Conservation (phyloP, 1,284 basidiomycete species). For the Erythrobasidium hasegawianum region DNA sequence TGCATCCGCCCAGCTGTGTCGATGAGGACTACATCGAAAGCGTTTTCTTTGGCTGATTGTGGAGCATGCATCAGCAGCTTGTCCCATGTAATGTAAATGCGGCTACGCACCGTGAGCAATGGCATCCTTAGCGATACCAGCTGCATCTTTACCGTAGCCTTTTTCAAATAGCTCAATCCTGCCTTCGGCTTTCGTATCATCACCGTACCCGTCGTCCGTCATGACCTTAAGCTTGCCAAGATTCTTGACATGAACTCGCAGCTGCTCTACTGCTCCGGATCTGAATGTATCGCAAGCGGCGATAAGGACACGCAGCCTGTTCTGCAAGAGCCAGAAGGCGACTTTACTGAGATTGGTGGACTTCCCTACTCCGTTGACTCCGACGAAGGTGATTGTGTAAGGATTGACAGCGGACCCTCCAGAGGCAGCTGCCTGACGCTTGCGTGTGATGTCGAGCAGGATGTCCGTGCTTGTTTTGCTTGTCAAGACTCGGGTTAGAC, state of each 20-base stretch:
- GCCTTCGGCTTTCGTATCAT: conserved; percentile 48
- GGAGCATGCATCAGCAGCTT: not conserved
- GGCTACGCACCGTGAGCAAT: conserved; percentile 68
- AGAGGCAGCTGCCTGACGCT: conserved; percentile 56
- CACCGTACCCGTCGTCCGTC: conserved; percentile 52
- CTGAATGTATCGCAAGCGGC: conserved; percentile 99
- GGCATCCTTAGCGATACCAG: conserved; percentile 93
- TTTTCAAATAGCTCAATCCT: conserved; percentile 87
- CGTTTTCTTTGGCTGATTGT: conserved; percentile 68
- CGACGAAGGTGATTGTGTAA: conserved; percentile 93
- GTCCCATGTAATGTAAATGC: not conserved
- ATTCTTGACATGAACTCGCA: conserved; percentile 94
- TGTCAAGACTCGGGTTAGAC: conserved; percentile 88
- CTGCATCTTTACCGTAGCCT: conserved; percentile 97
- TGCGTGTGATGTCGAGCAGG: conserved; percentile 62
- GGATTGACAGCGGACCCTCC: conserved; percentile 59
- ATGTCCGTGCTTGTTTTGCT: conserved; percentile 96
- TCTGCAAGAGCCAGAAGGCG: conserved; percentile 98
- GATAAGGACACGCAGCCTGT: conserved; percentile 85
- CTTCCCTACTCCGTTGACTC: conserved; percentile 99
- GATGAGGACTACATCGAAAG: conserved; percentile 90
- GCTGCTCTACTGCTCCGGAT: conserved; percentile 95
- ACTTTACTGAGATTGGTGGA: conserved; percentile 98
- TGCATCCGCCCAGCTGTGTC: conserved; percentile 99
- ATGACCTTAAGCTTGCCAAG: conserved; percentile 67